phyloP scores from a whole-genome alignment of 345 rosid species.

The Boechera divaricarpa region DNA sequence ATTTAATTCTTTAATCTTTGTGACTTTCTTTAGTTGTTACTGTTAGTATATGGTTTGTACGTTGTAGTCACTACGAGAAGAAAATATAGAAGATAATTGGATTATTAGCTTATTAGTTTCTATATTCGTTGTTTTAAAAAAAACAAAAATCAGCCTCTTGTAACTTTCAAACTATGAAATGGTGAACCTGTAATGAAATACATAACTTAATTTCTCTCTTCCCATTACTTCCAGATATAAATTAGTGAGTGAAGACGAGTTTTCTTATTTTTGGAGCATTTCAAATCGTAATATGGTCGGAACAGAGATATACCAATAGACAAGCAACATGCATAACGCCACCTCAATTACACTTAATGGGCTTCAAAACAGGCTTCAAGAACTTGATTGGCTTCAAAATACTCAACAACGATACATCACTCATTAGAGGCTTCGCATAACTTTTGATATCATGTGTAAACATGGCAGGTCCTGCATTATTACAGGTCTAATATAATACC shows the following conservation, averaged over 20 bases:
- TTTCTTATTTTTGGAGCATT: background rate
- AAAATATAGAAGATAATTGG: slow-evolving; percentile 18
- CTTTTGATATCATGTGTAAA: too few species aligned
- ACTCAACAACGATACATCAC: background rate
- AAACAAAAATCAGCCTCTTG: too few species aligned
- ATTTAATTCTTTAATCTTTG: slow-evolving; percentile 41
- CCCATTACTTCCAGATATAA: background rate
- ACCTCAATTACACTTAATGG: background rate
- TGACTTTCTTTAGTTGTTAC: slow-evolving; percentile 2
- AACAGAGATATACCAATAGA: background rate
- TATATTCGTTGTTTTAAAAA: background rate
- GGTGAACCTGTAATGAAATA: slow-evolving; percentile 8
- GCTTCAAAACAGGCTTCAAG: background rate
- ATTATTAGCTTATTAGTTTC: slow-evolving; percentile 17
- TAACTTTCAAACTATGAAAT: background rate
- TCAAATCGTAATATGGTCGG: background rate
- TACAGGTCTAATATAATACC: too few species aligned
- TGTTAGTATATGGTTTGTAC: slow-evolving; percentile 21
- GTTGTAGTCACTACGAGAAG: slow-evolving; percentile 2
- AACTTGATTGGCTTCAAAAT: background rate
- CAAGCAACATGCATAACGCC: background rate
- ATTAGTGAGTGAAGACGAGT: background rate
- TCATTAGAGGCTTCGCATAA: background rate
- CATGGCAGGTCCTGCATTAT: too few species aligned
- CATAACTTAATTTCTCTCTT: slow-evolving; percentile 1